Conservation (phyloP, 768 basidiomycete species). For the Gymnopilus junonius region DNA sequence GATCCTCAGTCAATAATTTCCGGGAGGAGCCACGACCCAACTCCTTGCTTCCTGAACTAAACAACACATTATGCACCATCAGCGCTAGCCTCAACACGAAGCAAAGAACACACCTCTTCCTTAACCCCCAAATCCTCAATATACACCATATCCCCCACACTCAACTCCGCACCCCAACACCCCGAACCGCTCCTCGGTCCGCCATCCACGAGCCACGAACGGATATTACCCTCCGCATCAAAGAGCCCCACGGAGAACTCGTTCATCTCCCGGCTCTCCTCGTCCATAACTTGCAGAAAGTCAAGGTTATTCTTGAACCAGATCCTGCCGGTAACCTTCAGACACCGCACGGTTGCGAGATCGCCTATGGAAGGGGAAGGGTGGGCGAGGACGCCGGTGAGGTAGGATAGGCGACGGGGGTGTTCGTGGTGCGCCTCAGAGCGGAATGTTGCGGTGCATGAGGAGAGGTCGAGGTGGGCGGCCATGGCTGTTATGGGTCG, state of each 20-base stretch:
- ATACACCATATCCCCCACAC: constrained; percentile 31
- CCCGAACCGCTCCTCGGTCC: constrained; percentile 34
- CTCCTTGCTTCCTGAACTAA: constrained; percentile 20
- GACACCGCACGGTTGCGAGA: neutral
- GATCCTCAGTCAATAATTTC: constrained; percentile 19
- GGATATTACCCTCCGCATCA: constrained; percentile 30
- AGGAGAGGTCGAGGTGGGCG: neutral
- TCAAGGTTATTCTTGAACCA: constrained; percentile 5
- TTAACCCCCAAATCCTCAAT: constrained; percentile 28
- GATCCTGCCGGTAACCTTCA: neutral
- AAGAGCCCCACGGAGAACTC: constrained; percentile 33
- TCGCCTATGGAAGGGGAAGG: constrained; percentile 8
- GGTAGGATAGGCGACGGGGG: neutral
- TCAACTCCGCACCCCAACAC: constrained; percentile 34
- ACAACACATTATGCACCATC: neutral
- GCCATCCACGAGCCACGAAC: constrained; percentile 27
- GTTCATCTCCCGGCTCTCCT: constrained; percentile 32
- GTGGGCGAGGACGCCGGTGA: constrained; percentile 1
- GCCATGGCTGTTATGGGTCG: too few relatives aligned
- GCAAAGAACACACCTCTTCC: constrained; percentile 20
- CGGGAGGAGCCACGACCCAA: constrained; percentile 26
- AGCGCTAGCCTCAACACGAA: neutral
- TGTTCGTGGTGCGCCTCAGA: neutral
- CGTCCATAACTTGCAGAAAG: constrained; percentile 31
- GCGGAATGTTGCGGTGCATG: constrained; percentile 10